Evolutionary conservation across 2,329 filamentous ascomycete species (phyloP).

Genomic region (Rhytidhysteron rufulum): DNA sequence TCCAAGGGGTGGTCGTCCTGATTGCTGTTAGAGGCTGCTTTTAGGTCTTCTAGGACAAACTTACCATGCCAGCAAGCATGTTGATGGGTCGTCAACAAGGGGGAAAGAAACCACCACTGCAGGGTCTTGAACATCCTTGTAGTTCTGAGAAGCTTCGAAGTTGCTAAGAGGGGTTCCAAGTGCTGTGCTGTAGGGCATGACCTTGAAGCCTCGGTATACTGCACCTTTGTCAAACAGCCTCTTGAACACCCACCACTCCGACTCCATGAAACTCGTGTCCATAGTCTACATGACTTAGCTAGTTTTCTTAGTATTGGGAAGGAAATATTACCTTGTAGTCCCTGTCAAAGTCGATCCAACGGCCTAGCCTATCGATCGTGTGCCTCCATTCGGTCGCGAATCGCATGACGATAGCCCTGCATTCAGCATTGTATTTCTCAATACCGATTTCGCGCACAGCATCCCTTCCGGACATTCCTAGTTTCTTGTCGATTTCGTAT

Average conservation of each 20-base stretch:
- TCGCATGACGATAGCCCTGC: slow-evolving; percentile 88
- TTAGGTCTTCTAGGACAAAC: slow-evolving; percentile 3
- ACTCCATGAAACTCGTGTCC: slow-evolving; percentile 94
- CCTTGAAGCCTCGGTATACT: slow-evolving; percentile 85
- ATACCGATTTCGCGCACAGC: slow-evolving; percentile 84
- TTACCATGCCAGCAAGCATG: slow-evolving; percentile 71
- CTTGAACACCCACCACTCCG: slow-evolving; percentile 96
- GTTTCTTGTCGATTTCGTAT: slow-evolving; percentile 95
- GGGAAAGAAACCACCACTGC: slow-evolving; percentile 87
- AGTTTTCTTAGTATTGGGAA: background rate
- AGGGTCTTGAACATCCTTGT: slow-evolving; percentile 88
- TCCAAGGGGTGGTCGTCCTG: slow-evolving; percentile 80
- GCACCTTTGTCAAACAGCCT: slow-evolving; percentile 83
- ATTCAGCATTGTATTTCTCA: slow-evolving; percentile 86
- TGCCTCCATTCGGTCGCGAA: slow-evolving; percentile 82
- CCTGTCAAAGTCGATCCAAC: slow-evolving; percentile 98
- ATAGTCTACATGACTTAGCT: slow-evolving; percentile 62
- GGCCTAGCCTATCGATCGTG: slow-evolving; percentile 82
- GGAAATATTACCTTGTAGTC: slow-evolving; percentile 71
- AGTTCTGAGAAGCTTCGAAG: slow-evolving; percentile 92
- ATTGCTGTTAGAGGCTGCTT: too few species aligned
- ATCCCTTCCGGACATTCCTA: slow-evolving; percentile 81
- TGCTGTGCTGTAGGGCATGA: slow-evolving; percentile 94
- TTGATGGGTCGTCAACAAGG: slow-evolving; percentile 70
- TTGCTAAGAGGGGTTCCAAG: slow-evolving; percentile 87